Evolutionary conservation across 495 filamentous ascomycete species (phyloP), one percentile per base, ranked within the genome.

Genomic region (Parachaetomium inaequale): DNA sequence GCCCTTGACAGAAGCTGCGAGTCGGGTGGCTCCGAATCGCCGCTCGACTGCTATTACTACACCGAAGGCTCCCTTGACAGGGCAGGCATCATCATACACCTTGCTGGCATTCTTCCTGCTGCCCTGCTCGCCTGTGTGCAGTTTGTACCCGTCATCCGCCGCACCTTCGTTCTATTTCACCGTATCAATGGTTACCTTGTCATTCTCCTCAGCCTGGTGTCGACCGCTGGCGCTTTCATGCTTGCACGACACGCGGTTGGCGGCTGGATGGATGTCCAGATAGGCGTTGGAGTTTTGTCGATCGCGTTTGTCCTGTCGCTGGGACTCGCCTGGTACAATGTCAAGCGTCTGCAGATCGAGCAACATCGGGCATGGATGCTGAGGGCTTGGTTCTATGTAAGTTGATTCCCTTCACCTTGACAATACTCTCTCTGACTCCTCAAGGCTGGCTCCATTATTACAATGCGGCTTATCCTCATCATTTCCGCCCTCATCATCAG

Each of bases 281-380:
- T 63, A 1, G 66, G 32, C 2, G 56, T 75, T 0, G 78, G 76
- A 4, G 31, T 72, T 3, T 42, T 84, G 25, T 74, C 62, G 0
- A 66, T 82, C 47, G 31, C 75, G 34, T 75, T 76, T 19, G 64
- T 77, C 3, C 40, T 61, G 11, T 63, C 69, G 19, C 60, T 80
- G 21, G 57, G 49, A 0, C 61, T 82, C 65, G 78, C 81, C 21
- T 78, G 74, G 47, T 75, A 75, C 67, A 85, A 83, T 66, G 78
- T 85, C 69, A 81, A 80, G 67, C 68, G 74, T 4, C 64, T 81
- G 8, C 81, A 81, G 56, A 79, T 86, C 40, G 82, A 84, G 34
- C 76, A 84, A 61, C 84, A 87, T 62, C 70, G 83, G 7, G 78
- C 78, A 2, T 87, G 82, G 83, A 85, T 84, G 82, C 67, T 86